Percentiles rank a stretch among this genome's conserved stretches.
phyloP scores from a whole-genome alignment of 306 rosid genomes.

The Aeschynomene evenia region DNA sequence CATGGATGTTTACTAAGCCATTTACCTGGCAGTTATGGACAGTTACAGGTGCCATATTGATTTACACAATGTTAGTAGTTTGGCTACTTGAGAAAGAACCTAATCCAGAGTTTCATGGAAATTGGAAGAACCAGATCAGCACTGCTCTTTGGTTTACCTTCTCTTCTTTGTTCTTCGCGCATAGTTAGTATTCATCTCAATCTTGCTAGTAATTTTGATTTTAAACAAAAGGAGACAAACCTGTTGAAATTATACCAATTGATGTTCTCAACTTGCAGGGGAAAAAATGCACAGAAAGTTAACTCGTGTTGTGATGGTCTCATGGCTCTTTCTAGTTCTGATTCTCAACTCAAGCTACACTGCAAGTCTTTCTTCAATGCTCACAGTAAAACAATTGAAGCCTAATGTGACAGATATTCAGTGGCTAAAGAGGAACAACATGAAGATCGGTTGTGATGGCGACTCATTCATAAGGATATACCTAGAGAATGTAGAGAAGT shows the following conservation, averaged over 20 bases:
- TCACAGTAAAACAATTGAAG: constrained; percentile 45
- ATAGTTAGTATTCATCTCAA: constrained; percentile 51
- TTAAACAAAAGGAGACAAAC: background rate
- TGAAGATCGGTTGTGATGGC: constrained; percentile 55
- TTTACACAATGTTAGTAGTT: constrained; percentile 55
- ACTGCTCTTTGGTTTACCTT: constrained; percentile 67
- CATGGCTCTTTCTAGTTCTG: constrained; percentile 61
- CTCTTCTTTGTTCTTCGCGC: constrained; percentile 71
- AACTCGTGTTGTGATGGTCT: constrained; percentile 45
- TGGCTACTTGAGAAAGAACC: constrained; percentile 60
- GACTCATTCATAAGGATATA: constrained; percentile 47
- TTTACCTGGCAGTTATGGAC: constrained; percentile 63
- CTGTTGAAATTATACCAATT: background rate
- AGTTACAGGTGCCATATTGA: constrained; percentile 32
- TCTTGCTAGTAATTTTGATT: constrained; percentile 2
- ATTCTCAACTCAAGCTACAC: constrained; percentile 64
- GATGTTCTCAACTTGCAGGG: constrained; percentile 38
- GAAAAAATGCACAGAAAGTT: constrained; percentile 50
- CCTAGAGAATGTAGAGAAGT: constrained; percentile 38
- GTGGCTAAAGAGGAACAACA: constrained; percentile 36
- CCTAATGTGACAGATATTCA: constrained; percentile 44
- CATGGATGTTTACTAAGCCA: constrained; percentile 69
- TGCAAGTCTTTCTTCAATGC: constrained; percentile 71
- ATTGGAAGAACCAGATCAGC: constrained; percentile 53
- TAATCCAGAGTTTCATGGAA: constrained; percentile 57